These are phyloP conservation scores for Lotmaria passim DNA, from an alignment of 208 protist genomes.

Conservation along the genomic window DNA sequence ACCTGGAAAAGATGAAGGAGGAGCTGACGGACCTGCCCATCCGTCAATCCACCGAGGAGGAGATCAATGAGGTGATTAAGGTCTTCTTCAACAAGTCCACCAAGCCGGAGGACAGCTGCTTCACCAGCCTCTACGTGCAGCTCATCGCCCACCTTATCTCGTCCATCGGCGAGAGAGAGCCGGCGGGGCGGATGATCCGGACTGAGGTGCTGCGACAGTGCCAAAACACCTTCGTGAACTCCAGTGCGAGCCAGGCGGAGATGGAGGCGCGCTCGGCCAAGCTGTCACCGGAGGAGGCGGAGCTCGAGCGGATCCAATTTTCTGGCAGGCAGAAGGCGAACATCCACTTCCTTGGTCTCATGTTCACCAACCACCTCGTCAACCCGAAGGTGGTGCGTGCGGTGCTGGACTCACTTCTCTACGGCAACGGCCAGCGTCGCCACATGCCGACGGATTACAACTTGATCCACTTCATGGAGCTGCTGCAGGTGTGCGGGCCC, in stretches of 20 bases:
- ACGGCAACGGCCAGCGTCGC: slow-evolving; percentile 57
- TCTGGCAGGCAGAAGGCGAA: slow-evolving; percentile 83
- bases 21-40: slow-evolving; percentile 80
- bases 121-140: slow-evolving; percentile 80
- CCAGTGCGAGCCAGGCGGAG: slow-evolving; percentile 38
- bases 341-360: slow-evolving; percentile 82
- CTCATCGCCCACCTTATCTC: slow-evolving; percentile 76
- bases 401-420: slow-evolving; percentile 81
- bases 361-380: slow-evolving; percentile 71
- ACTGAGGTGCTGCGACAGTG: slow-evolving; percentile 78
- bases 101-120: slow-evolving; percentile 76
- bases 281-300: slow-evolving; percentile 62
- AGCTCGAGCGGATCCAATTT: slow-evolving; percentile 69
- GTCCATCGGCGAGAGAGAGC: slow-evolving; percentile 69
- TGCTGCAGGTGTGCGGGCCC: slow-evolving; percentile 74
- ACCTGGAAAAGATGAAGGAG: slow-evolving; percentile 74
- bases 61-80: slow-evolving; percentile 85
- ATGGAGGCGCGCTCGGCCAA: slow-evolving; percentile 55
- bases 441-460: slow-evolving; percentile 74
- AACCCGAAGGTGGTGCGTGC: slow-evolving; percentile 58
- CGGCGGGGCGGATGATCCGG: slow-evolving; percentile 71
- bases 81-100: slow-evolving; percentile 90
- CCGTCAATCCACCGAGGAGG: slow-evolving; percentile 82
- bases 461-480: slow-evolving; percentile 82
- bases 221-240: slow-evolving; percentile 70